Evolutionary conservation across 805 yeast genomes (phyloP).

Genomic region (Wickerhamiella sergipiensis): DNA sequence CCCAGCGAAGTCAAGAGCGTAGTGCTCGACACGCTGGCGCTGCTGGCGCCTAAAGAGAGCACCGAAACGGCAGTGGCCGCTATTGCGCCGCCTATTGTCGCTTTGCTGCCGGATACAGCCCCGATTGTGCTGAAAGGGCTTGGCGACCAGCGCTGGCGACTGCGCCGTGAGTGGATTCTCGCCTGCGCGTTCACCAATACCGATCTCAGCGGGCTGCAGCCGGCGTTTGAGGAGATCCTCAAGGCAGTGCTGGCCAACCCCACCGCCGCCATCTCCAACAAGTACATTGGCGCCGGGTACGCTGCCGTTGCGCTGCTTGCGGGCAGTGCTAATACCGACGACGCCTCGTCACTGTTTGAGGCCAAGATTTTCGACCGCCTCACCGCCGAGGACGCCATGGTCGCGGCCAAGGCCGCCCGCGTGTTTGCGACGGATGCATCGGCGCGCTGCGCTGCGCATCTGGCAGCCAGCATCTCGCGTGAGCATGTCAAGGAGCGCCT

Average conservation of each 20-base stretch:
- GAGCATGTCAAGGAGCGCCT: background rate
- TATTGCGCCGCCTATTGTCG: slow-evolving; percentile 34
- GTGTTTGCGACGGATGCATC: background rate
- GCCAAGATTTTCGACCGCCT: slow-evolving; percentile 13
- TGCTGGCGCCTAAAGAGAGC: slow-evolving; percentile 56
- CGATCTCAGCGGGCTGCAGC: slow-evolving; percentile 16
- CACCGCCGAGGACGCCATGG: slow-evolving; percentile 6
- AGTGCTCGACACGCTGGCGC: slow-evolving; percentile 32
- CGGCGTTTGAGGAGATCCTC: slow-evolving; percentile 8
- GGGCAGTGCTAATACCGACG: slow-evolving; percentile 1
- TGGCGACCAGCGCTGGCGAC: slow-evolving; percentile 44
- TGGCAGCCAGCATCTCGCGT: background rate
- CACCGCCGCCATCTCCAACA: slow-evolving; percentile 9
- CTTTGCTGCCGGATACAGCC: slow-evolving; percentile 17
- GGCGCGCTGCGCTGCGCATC: slow-evolving; percentile 1
- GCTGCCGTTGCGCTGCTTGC: slow-evolving; percentile 27
- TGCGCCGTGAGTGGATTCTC: slow-evolving; percentile 56
- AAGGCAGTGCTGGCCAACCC: slow-evolving; percentile 12
- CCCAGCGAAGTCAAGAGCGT: slow-evolving; percentile 8
- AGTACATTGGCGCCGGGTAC: slow-evolving; percentile 39
- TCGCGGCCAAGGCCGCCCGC: slow-evolving; percentile 8
- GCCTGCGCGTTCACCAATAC: slow-evolving; percentile 29
- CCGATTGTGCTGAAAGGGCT: slow-evolving; percentile 42
- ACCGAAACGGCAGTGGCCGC: slow-evolving; percentile 50
- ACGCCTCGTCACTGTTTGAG: slow-evolving; percentile 9